phyloP scores from a whole-genome alignment of 1,284 basidiomycete species.

The Cryptococcus hybrid region DNA sequence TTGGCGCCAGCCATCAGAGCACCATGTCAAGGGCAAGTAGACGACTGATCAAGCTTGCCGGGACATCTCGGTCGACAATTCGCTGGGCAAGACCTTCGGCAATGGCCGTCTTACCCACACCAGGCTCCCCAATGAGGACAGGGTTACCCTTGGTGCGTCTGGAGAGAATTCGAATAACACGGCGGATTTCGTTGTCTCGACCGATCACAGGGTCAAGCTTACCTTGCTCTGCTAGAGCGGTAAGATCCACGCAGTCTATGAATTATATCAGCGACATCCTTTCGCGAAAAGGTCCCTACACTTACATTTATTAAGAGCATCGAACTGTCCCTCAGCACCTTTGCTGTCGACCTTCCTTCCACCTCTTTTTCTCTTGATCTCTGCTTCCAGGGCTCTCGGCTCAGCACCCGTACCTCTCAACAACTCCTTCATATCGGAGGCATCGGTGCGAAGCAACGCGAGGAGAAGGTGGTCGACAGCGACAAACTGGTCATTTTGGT shows the following conservation, averaged over 20 bases:
- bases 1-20: conserved; percentile 62
- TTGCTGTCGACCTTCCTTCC: conserved; percentile 56
- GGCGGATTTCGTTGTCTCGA: conserved; percentile 55
- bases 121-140: conserved; percentile 71
- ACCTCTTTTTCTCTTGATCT: conserved; percentile 55
- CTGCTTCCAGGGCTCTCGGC: conserved; percentile 54
- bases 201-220: conserved; percentile 61
- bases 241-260: conserved; percentile 47
- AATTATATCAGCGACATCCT: conserved; percentile 1
- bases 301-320: conserved; percentile 53
- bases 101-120: conserved; percentile 91
- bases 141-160: conserved; percentile 62
- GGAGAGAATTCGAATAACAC: conserved; percentile 70
- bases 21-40: conserved; percentile 79
- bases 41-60: conserved; percentile 77
- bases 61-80: conserved; percentile 92
- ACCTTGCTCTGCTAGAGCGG: conserved; percentile 53
- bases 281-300: not conserved
- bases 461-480: conserved; percentile 82
- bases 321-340: conserved; percentile 53
- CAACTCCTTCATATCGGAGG: conserved; percentile 48
- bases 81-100: conserved; percentile 95
- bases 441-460: conserved; percentile 62
- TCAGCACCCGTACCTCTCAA: conserved; percentile 53
- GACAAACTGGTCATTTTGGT: conserved; percentile 82